Conservation (phyloP, 2,329 filamentous ascomycete species). For the Fusarium luffae region DNA sequence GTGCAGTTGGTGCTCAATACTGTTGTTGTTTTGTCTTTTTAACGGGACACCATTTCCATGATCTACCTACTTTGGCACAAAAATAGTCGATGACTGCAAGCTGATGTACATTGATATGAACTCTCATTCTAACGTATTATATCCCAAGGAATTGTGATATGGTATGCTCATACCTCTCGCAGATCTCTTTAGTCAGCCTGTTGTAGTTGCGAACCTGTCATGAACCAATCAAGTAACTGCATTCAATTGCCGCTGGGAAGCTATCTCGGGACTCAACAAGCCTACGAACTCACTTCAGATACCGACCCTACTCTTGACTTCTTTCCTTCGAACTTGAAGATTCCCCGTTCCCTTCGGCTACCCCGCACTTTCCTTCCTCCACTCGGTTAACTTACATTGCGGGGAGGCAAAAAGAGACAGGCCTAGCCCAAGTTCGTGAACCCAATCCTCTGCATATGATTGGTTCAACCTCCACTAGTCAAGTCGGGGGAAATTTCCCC, state of each 20-base stretch:
- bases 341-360: constrained; percentile 2
- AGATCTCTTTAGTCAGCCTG: rapidly evolving
- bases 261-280: not conserved
- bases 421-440: not conserved
- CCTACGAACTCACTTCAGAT: not conserved
- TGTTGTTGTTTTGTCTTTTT: no score
- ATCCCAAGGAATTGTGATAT: no score
- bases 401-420: constrained; percentile 18
- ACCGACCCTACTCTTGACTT: not conserved
- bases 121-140: no score
- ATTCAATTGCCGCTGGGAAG: not conserved
- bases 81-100: no score
- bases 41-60: no score
- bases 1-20: rapidly evolving
- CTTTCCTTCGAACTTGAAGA: not conserved
- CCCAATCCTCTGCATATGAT: constrained; percentile 3
- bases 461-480: constrained; percentile 16
- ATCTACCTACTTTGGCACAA: no score
- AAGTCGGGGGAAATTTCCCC: constrained; percentile 40
- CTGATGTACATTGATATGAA: no score
- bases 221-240: not conserved
- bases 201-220: not conserved
- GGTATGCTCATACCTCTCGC: no score
- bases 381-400: constrained; percentile 14
- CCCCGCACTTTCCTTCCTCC: constrained; percentile 22